Percentiles rank a stretch among this genome's conserved stretches.
These are phyloP conservation scores for Cryptococcus floricola DNA, from an alignment of 1,284 basidiomycete species.

Conservation along the genomic window DNA sequence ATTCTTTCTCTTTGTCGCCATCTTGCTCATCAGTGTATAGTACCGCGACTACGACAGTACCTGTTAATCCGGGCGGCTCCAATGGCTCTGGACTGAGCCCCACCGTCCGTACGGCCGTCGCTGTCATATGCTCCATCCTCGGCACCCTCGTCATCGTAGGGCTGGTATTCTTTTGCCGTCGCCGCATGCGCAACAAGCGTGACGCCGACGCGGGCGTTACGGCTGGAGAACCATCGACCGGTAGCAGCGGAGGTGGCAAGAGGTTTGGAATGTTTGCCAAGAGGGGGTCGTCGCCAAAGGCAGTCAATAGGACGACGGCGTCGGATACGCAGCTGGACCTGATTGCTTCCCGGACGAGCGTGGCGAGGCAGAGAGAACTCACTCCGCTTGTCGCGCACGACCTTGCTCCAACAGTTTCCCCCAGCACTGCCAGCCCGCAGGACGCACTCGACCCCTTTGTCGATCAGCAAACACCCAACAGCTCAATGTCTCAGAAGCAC, in stretches of 20 bases:
- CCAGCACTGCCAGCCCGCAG: background rate
- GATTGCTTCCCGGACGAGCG: conserved; percentile 5
- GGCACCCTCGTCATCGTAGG: conserved; percentile 40
- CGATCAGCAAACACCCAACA: too few relatives aligned
- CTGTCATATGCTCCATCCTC: conserved; percentile 54
- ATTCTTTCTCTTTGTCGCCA: background rate
- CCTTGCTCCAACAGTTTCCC: background rate
- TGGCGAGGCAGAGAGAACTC: background rate
- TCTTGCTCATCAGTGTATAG: background rate
- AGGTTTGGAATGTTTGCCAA: background rate
- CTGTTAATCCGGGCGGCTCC: background rate
- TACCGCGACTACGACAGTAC: background rate
- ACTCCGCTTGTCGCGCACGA: background rate
- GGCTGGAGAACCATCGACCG: background rate
- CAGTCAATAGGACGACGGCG: background rate
- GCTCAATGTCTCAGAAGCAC: too few relatives aligned
- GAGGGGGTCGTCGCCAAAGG: background rate
- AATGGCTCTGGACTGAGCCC: background rate
- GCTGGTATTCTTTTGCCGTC: conserved; percentile 47
- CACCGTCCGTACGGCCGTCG: conserved; percentile 58
- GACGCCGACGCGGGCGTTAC: background rate
- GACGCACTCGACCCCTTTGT: background rate
- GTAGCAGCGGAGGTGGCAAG: background rate
- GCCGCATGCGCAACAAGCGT: conserved; percentile 27
- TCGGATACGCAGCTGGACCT: conserved; percentile 17